Evolutionary conservation across 345 rosid species (phyloP).

Genomic region (Boechera divaricarpa): DNA sequence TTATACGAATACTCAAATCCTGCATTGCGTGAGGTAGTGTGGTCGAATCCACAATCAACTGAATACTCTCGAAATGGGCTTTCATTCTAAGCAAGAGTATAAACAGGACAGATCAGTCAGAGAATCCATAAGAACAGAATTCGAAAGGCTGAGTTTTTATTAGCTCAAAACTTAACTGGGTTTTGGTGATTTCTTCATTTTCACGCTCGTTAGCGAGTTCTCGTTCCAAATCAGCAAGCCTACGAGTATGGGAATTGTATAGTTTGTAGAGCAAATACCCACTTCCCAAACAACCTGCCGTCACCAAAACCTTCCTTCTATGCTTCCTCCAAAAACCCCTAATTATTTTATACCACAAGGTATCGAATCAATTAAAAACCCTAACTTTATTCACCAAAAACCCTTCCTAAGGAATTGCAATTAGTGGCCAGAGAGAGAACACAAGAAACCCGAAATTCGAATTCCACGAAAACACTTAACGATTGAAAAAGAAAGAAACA

Average conservation of each 20-base stretch:
- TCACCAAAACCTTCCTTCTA: constrained; percentile 64
- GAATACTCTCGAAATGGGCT: constrained; percentile 82
- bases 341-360: not conserved
- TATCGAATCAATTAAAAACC: constrained; percentile 26
- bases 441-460: not conserved
- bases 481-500: not conserved
- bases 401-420: not conserved
- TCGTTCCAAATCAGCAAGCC: constrained; percentile 64
- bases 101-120: not conserved
- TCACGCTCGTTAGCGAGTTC: constrained; percentile 56
- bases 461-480: not conserved
- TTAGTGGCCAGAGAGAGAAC: not conserved
- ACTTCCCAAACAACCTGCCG: constrained; percentile 82
- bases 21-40: constrained; percentile 85
- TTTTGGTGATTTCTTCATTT: constrained; percentile 71
- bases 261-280: constrained; percentile 74
- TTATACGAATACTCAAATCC: constrained; percentile 57
- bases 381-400: constrained; percentile 10
- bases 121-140: not conserved
- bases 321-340: constrained; percentile 92
- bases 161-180: constrained; percentile 67
- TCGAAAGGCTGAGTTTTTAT: not conserved
- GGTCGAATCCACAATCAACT: constrained; percentile 71
- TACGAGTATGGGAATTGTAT: constrained; percentile 61
- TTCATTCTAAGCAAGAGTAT: constrained; percentile 56